Evolutionary conservation across 2,329 filamentous ascomycete species (phyloP), one percentile per base, ranked within the genome.

Genomic region (Ceratocystis destructans): DNA sequence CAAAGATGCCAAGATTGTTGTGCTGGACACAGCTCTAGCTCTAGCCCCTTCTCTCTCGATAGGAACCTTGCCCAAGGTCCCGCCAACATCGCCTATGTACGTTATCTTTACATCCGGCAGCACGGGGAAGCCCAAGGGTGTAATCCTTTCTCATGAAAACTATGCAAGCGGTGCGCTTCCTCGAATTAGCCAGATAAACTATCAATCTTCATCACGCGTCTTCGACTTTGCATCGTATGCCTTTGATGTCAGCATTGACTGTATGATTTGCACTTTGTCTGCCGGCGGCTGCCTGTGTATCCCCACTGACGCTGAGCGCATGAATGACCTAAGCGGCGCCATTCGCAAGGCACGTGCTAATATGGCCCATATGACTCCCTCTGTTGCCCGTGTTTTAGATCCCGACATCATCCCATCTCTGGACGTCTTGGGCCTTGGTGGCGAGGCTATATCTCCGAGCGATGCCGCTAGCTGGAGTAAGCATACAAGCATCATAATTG

Each of bases 81-180:
- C 84, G 2, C 69, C 78, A 1, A 72, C 72, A 4, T 73, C 75
- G 0, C 76, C 78, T 7, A 76, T 80, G 44, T 82, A 81, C 68
- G 81, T 86, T 70, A 84, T 86, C 71, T 87, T 86, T 71, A 87
- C 84, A 10, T 86, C 83, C 0, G 84, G 84, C 15, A 86, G 82
- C 68, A 87, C 84, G 0, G 84, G 84, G 5, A 80, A 79, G 67
- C 84, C 84, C 1, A 87, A 87, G 74, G 84, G 84, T 25, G 83
- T 86, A 3, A 77, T 85, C 59, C 75, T 80, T 66, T 76, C 77
- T 1, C 79, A 82, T 67, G 74, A 72, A 44, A 79, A 79, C 65
- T 80, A 78, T 67, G 77, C 77, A 37, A 79, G 77, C 61, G 78
- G 78, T 41, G 77, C 77, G 5, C 69, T 78, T 17, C 77, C 78